These are phyloP conservation scores for Teunomyces kruisii DNA, from an alignment of 805 yeast genomes.

Conservation along the genomic window DNA sequence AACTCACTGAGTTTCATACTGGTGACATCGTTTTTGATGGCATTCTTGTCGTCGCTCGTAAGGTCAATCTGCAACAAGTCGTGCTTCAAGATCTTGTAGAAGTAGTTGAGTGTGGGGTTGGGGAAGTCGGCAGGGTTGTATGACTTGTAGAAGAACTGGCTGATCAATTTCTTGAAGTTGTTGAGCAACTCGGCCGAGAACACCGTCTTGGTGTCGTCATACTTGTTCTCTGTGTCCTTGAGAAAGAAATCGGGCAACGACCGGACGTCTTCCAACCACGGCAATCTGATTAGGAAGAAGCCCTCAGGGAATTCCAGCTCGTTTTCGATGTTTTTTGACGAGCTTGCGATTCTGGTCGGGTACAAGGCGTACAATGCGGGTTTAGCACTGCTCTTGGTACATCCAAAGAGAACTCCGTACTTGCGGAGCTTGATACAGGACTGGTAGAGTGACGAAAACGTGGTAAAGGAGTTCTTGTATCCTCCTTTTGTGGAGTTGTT, in stretches of 20 bases:
- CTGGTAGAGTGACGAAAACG: conserved; percentile 67
- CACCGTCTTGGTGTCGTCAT: conserved; percentile 10
- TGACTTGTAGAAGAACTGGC: conserved; percentile 43
- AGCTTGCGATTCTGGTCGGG: conserved; percentile 43
- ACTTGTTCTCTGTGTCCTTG: conserved; percentile 9
- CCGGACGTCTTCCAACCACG: conserved; percentile 76
- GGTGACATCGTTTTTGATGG: conserved; percentile 22
- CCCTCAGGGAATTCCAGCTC: conserved; percentile 61
- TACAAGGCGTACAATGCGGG: conserved; percentile 61
- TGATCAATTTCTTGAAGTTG: conserved; percentile 24
- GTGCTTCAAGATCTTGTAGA: conserved; percentile 62
- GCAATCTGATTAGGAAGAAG: conserved; percentile 64
- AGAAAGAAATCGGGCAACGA: conserved; percentile 50
- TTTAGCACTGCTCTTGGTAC: conserved; percentile 48
- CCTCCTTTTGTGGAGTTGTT: conserved; percentile 32
- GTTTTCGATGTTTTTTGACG: conserved; percentile 15
- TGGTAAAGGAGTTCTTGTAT: conserved; percentile 60
- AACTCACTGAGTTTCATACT: conserved; percentile 15
- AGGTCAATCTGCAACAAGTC: conserved; percentile 53
- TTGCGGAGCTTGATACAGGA: conserved; percentile 51
- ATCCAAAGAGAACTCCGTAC: conserved; percentile 75
- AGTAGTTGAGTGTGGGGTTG: conserved; percentile 70
- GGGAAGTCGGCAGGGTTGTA: conserved; percentile 58
- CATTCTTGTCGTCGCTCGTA: conserved; percentile 12
- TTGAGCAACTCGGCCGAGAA: conserved; percentile 18